Conservation (phyloP, 1,284 basidiomycete genomes). For the Trametes sp. region DNA sequence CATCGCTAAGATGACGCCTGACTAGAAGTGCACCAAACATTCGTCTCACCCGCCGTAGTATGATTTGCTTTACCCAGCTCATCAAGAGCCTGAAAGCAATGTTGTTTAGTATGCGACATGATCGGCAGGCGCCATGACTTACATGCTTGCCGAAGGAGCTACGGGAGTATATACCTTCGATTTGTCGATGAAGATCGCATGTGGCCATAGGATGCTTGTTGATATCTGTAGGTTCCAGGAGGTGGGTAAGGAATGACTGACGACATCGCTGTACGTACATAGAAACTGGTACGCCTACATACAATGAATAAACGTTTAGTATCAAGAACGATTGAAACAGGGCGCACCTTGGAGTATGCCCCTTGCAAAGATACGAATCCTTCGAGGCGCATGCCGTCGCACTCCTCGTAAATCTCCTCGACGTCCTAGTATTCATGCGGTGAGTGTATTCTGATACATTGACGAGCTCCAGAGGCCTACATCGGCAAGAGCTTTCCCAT, state of each 20-base stretch:
- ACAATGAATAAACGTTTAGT: neutral
- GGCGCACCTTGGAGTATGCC: conserved; percentile 72
- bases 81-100: conserved; percentile 61
- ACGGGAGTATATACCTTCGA: conserved; percentile 70
- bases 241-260: conserved; percentile 6
- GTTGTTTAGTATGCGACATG: neutral
- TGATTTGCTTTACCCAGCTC: conserved; percentile 60
- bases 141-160: conserved; percentile 80
- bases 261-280: conserved; percentile 56
- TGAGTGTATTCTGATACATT: no score
- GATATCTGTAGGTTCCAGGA: conserved; percentile 63
- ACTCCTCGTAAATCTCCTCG: conserved; percentile 64
- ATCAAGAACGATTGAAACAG: no score
- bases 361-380: conserved; percentile 87
- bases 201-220: conserved; percentile 78
- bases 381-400: conserved; percentile 63
- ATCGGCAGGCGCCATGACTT: conserved; percentile 24
- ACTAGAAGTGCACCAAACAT: neutral
- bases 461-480: conserved; percentile 55
- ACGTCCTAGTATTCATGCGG: conserved; percentile 68
- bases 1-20: neutral
- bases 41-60: conserved; percentile 52
- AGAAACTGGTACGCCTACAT: conserved; percentile 83
- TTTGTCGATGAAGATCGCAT: conserved; percentile 74
- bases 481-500: conserved; percentile 70